phyloP scores from a whole-genome alignment of 2,329 filamentous ascomycete species.

The Verticillium dahliae region DNA sequence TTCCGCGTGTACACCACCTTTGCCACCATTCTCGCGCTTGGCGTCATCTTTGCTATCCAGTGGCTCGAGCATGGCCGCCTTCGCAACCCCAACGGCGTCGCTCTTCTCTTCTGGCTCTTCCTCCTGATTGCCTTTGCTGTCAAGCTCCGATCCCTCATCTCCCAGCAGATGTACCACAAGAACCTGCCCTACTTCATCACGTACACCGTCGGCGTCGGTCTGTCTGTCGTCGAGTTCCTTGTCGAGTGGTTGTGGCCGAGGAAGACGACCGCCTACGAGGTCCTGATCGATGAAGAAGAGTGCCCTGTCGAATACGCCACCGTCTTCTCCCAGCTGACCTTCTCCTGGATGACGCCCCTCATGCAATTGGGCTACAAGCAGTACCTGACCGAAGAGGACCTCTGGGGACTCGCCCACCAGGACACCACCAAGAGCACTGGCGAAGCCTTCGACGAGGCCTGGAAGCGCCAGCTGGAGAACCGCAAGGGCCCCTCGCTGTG shows the following conservation, averaged over 20 bases:
- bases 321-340: conserved; percentile 87
- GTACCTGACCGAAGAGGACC: conserved; percentile 86
- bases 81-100: conserved; percentile 79
- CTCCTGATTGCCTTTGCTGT: conserved; percentile 71
- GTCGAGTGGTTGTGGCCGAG: conserved; percentile 88
- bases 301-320: conserved; percentile 85
- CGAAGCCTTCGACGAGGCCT: conserved; percentile 63
- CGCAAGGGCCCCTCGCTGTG: conserved; percentile 73
- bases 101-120: conserved; percentile 87
- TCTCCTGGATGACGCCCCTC: conserved; percentile 97
- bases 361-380: conserved; percentile 93
- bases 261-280: conserved; percentile 55
- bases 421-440: conserved; percentile 76
- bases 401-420: conserved; percentile 76
- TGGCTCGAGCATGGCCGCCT: conserved; percentile 81
- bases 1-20: conserved; percentile 82
- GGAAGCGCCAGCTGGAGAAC: conserved; percentile 67
- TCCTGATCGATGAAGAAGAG: conserved; percentile 52
- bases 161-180: conserved; percentile 63
- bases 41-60: conserved; percentile 71
- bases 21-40: conserved; percentile 63
- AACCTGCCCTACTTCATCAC: conserved; percentile 70
- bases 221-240: conserved; percentile 64
- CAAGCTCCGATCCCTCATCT: conserved; percentile 80
- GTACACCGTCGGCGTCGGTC: conserved; percentile 65